Evolutionary conservation across 2,329 filamentous ascomycete genomes (phyloP), one percentile per base, ranked within the genome.

Genomic region (Microascus cirrosus): DNA sequence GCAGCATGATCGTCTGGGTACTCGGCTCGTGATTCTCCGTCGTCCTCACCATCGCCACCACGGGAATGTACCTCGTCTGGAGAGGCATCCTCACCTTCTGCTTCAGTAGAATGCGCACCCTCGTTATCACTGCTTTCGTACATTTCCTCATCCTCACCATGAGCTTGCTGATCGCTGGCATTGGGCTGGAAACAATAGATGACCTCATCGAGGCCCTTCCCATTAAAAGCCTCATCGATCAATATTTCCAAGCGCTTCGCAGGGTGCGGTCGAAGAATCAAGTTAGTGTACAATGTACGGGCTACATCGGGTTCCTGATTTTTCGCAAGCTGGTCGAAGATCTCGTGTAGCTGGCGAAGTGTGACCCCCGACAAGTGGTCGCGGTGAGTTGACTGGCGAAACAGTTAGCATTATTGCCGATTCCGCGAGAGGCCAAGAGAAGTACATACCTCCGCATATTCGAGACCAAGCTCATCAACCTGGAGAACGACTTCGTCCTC

Each of bases 401-500:
- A 34, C 25, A 8, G 25, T 53, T 53, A 34, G 34, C 8, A 64
- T 73, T 65, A 73, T 67, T 55, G 55, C 24, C 11, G 18, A 12
- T 6, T 25, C 3, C 35, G 28, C 53, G 20, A 53, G 35, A 24
- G 36, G 2, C 8, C 32, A 32, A 13, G 42, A 39, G 32, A 11
- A 4, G 20, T 18, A 61, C 74, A 61, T 68, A 77, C 76, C 69
- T 81, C 77, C 22, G 75, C 69, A 65, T 80, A 79, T 65, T 81
- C 77, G 35, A 81, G 69, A 10, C 76, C 77, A 48, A 81, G 71
- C 59, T 79, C 74, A 32, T 80, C 76, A 53, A 81, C 68, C 59
- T 78, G 75, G 48, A 80, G 71, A n/a, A 75, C 70, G 50, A 81
- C 66, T 58, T 81, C 77, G 56, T 81, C 78, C 20, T 73, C 70